phyloP scores from a whole-genome alignment of 305 asterid genomes.

The Rubia balearica region DNA sequence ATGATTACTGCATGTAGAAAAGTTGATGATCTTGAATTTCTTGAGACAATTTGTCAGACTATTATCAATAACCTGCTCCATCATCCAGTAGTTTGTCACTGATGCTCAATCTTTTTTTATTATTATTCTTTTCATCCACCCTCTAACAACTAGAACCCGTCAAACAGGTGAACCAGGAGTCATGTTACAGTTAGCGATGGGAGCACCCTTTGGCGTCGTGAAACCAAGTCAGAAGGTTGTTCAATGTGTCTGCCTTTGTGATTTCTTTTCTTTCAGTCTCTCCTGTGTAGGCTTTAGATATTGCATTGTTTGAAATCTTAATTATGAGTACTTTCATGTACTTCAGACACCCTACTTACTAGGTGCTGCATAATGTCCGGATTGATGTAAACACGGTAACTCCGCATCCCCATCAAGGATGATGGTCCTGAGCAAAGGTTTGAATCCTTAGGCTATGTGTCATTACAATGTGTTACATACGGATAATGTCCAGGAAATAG shows the following conservation, averaged over 20 bases:
- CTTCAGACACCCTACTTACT: not conserved
- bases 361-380: conserved; percentile 31
- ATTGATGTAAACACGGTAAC: conserved; percentile 76
- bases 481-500: not conserved
- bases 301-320: not conserved
- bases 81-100: conserved; percentile 64
- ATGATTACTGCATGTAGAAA: no score
- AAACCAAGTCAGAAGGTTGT: conserved; percentile 56
- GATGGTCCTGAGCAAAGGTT: conserved; percentile 76
- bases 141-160: conserved; percentile 14
- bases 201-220: conserved; percentile 66
- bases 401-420: conserved; percentile 49
- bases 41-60: not conserved
- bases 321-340: not conserved
- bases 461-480: not conserved
- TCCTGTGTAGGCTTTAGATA: not conserved
- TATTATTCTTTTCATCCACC: conserved; percentile 5
- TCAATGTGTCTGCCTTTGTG: conserved; percentile 7
- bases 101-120: conserved; percentile 2
- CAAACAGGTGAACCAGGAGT: conserved; percentile 55
- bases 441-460: not conserved
- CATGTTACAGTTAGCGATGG: conserved; percentile 88
- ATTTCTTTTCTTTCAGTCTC: conserved; percentile 6
- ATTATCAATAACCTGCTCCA: conserved; percentile 81
- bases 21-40: no score